A percentile compares a stretch with the other conserved stretches of the same genome.
phyloP scores from a whole-genome alignment of 345 rosid species.

The Excoecaria agallocha region DNA sequence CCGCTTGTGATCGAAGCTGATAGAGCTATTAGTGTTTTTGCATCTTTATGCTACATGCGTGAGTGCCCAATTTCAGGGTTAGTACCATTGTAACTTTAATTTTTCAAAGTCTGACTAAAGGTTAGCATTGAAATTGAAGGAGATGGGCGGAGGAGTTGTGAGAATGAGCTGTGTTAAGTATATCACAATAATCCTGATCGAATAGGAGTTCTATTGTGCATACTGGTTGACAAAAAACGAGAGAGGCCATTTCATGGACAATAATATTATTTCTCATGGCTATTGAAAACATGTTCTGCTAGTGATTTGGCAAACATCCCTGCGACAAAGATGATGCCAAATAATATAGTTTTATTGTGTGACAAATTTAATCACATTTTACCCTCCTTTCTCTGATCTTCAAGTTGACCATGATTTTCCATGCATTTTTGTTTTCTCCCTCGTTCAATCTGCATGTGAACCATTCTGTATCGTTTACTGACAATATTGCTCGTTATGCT shows the following conservation, averaged over 20 bases:
- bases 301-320: not conserved
- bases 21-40: not conserved
- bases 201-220: not conserved
- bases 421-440: too few species aligned
- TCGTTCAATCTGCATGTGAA: too few species aligned
- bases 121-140: not conserved
- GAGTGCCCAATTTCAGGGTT: not conserved
- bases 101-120: not conserved
- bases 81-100: not conserved
- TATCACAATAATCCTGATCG: not conserved
- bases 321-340: not conserved
- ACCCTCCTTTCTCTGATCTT: not conserved
- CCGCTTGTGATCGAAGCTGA: not conserved
- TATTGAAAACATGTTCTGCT: not conserved
- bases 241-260: too few species aligned
- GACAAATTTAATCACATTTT: not conserved
- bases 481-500: not conserved
- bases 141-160: not conserved
- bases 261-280: not conserved
- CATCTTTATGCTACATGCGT: not conserved
- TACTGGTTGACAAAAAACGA: too few species aligned
- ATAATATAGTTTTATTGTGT: not conserved
- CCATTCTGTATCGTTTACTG: constrained; percentile 11
- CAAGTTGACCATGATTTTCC: not conserved
- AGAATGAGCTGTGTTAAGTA: not conserved